Base-by-base conservation (phyloP, 139 green algal genomes). In the Tetraselmis chui region DNA sequence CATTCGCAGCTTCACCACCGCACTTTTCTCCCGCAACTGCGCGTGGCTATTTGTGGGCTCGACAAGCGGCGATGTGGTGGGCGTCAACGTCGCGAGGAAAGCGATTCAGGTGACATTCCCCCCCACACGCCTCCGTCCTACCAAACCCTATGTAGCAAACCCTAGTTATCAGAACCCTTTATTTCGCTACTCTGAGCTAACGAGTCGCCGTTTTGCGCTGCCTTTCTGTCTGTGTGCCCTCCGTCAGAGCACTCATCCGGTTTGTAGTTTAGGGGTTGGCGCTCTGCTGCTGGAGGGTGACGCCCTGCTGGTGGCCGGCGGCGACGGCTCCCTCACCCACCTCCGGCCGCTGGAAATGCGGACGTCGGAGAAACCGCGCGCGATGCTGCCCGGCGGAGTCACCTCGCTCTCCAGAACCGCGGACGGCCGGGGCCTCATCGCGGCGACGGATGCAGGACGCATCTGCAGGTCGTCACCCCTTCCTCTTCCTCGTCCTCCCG, bases 31-130 rank as follows among this genome's bases (percentile, higher is more conserved):
- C 27, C 1, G 83, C 0, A 86, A 90, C 76, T 84, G 86, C 2
- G 59, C 67, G 5, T 93, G 89, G 89, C 81, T 93, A 75, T 92
- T 90, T 81, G 85, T 83, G 28, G 89, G 89, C 31, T 91, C 89
- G 2, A 75, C 79, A 1, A 88, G 76, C 26, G 87, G 85, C 0
- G 89, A 93, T 77, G 82, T 92, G 27, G 79, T 91, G 2, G 89
- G 86, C 18, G 45, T 93, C 82, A 93, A 93, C 75, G 88, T 91
- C n/a, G 67, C 84, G 32, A 80, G 89, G 11, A 30, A 27, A 1
- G 80, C 84, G 11, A 83, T 93, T 78, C 89, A 93, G 86, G 86
- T 92, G 30, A 0, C 76, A n/a, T n/a, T n/a, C n/a, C n/a, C n/a
- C n/a, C n/a, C n/a, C n/a, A n/a, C n/a, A n/a, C n/a, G n/a, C n/a